These are phyloP conservation scores for Myxozyma neotropica DNA, from an alignment of 805 yeast species.

Conservation along the genomic window DNA sequence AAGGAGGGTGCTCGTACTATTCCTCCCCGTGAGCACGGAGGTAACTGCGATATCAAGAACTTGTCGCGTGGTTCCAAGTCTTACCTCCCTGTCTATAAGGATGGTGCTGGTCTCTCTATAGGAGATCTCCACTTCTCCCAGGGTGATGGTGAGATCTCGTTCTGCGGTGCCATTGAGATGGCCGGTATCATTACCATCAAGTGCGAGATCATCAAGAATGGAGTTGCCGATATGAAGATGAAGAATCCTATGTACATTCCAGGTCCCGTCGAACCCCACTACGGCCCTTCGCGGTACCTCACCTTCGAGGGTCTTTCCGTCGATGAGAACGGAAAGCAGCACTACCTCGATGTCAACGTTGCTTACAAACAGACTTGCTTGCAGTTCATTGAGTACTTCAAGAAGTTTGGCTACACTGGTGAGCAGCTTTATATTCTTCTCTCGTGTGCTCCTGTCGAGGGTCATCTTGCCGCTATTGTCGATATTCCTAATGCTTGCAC, in stretches of 20 bases:
- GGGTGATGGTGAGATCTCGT: constrained; percentile 58
- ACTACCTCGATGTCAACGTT: constrained; percentile 51
- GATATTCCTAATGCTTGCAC: constrained; percentile 58
- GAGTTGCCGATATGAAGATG: constrained; percentile 48
- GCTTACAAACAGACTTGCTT: constrained; percentile 56
- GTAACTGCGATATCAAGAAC: constrained; percentile 57
- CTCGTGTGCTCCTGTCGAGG: constrained; percentile 55
- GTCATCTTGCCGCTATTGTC: constrained; percentile 55
- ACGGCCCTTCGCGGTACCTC: constrained; percentile 53
- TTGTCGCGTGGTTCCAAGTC: constrained; percentile 54
- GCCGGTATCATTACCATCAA: constrained; percentile 51
- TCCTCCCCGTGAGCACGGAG: constrained; percentile 53
- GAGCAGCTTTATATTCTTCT: constrained; percentile 53
- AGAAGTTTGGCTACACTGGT: constrained; percentile 55
- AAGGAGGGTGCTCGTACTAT: constrained; percentile 54
- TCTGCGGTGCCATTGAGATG: constrained; percentile 60
- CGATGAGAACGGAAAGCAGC: constrained; percentile 52
- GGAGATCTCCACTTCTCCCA: constrained; percentile 57
- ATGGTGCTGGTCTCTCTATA: constrained; percentile 53
- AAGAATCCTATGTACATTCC: constrained; percentile 53
- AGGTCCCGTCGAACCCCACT: constrained; percentile 52
- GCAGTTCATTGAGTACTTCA: constrained; percentile 53
- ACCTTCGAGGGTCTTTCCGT: constrained; percentile 59
- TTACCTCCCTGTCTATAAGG: constrained; percentile 51
- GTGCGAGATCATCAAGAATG: constrained; percentile 48